A percentile compares a stretch with the other conserved stretches of the same genome.
Conservation (phyloP, 2,329 filamentous ascomycete genomes). For the Aureobasidium sp. region DNA sequence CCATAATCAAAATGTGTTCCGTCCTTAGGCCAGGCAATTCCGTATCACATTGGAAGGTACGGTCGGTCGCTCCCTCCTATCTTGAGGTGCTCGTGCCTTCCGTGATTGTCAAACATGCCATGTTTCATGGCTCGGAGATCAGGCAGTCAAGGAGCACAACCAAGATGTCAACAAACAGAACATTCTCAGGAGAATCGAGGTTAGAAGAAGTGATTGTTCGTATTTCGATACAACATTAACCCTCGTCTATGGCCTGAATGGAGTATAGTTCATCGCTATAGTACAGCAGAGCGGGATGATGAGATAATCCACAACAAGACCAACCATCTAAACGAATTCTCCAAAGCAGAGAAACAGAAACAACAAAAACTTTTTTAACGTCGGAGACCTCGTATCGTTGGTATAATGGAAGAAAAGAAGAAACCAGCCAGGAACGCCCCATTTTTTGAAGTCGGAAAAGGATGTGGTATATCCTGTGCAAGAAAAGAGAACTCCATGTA, state of each 20-base stretch:
- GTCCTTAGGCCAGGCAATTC: not conserved
- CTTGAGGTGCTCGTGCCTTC: not conserved
- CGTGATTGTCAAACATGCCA: not conserved
- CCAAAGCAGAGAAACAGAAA: not conserved
- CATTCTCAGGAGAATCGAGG: not conserved
- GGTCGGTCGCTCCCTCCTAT: not conserved
- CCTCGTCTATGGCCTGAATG: not conserved
- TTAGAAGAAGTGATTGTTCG: not conserved
- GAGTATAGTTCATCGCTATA: not conserved
- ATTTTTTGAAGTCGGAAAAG: not conserved
- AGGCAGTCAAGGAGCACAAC: not conserved
- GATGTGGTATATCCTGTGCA: not conserved
- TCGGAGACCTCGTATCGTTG: constrained; percentile 12
- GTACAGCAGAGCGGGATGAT: not conserved
- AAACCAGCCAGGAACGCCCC: not conserved
- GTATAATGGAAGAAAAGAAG: not conserved
- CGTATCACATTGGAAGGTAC: not conserved
- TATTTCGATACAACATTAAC: not conserved
- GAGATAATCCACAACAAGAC: not conserved
- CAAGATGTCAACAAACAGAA: not conserved
- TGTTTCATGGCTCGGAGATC: not conserved
- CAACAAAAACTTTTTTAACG: not conserved
- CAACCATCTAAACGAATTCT: not conserved
- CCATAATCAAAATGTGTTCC: not conserved
- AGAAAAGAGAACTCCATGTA: not conserved